Evolutionary conservation across 352 stramenopile genomes (phyloP), one percentile per base, ranked within the genome.

Genomic region (Pythium scleroteichum): DNA sequence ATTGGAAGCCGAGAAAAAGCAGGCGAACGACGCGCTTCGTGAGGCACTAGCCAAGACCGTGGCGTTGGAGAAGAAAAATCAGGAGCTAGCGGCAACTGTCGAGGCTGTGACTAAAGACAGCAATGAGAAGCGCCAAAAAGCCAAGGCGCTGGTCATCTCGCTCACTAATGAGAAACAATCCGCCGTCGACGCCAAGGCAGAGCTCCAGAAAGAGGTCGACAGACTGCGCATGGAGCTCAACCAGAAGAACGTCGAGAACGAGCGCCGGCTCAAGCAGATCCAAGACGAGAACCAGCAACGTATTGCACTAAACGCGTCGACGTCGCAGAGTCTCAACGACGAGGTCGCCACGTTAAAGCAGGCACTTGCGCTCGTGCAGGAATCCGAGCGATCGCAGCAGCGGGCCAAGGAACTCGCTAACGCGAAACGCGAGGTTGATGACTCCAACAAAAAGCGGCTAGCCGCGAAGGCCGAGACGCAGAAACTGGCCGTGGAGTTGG

Each of bases 381-480:
- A 90, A 20, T 87, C 76, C 0, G 81, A 90, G 51, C 83, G 82
- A 53, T 83, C 75, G 58, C 78, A 90, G 52, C 81, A 90, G 49
- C 78, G 79, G 17, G 78, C 78, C 1, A 85, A 84, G 53, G 81
- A 90, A 51, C 68, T 90, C 1, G 79, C 79, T 13, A 73, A 62
- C 23, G 78, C 79, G 1, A 90, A 88, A 62, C 76, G 79, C 4
- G 78, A 90, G n/a, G 78, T 90, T 22, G 83, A 91, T 58, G 79
- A 89, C 33, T 79, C 82, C 2, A 90, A 91, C 71, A 93, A 90
- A 59, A 93, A 93, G 63, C 78, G 83, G 3, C 52, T 93, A 7
- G 81, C 81, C n/a, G 83, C 83, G 0, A 93, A 93, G 41, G 78
- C 83, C 2, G 83, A 93, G 61, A 93, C 81, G 1, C 83, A 93